Evolutionary conservation across 2,329 filamentous ascomycete species (phyloP).

Genomic region (Fulvia fulva): DNA sequence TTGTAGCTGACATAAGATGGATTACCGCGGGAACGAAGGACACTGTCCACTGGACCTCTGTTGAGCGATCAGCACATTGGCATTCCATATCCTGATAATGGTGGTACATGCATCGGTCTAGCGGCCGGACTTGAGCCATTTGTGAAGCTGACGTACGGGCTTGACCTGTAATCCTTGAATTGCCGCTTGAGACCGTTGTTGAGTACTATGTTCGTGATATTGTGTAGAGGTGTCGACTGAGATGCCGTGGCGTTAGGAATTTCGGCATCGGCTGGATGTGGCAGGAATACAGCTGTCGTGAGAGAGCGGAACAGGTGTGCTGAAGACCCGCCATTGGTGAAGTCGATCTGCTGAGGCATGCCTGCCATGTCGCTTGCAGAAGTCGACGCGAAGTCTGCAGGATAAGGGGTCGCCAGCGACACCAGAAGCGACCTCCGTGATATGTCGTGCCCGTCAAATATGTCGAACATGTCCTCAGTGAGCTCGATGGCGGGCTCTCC

Average conservation of each 20-base stretch:
- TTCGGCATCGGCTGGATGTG: not conserved
- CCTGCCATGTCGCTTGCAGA: not conserved
- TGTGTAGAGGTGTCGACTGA: not conserved
- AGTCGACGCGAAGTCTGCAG: not conserved
- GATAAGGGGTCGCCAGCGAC: not conserved
- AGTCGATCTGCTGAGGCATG: not conserved
- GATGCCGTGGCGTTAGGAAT: not conserved
- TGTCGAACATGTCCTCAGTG: constrained; percentile 1
- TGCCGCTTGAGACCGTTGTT: not conserved
- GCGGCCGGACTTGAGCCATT: not conserved
- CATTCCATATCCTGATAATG: not conserved
- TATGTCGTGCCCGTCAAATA: not conserved
- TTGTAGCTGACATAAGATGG: too few relatives aligned
- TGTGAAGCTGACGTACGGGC: not conserved
- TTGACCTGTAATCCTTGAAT: not conserved
- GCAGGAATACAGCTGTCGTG: not conserved
- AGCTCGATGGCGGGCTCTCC: not conserved
- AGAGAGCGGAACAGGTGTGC: not conserved
- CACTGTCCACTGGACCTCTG: not conserved
- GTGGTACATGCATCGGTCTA: not conserved
- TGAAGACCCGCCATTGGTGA: not conserved
- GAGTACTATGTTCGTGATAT: not conserved
- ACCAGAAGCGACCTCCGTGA: not conserved
- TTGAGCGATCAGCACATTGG: not conserved
- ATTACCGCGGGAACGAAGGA: not conserved